Percentiles rank a stretch among this genome's conserved stretches.
Conservation (phyloP, 768 basidiomycete genomes). For the Leccinum subtestaceum region DNA sequence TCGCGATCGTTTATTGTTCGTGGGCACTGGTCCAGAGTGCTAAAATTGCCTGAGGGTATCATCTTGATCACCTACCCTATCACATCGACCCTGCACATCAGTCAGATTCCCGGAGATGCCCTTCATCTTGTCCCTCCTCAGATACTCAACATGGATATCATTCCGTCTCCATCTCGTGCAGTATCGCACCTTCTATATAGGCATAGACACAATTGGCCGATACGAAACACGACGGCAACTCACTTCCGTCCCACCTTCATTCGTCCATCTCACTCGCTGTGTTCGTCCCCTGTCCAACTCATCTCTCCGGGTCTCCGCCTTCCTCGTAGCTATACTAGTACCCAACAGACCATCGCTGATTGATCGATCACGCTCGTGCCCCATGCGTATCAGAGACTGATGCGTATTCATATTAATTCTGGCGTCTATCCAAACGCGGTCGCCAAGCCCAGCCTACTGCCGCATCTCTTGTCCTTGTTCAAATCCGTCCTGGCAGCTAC, state of each 20-base stretch:
- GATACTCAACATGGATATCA: slow-evolving; percentile 21
- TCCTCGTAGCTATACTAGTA: neutral
- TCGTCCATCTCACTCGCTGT: neutral
- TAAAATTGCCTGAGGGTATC: slow-evolving; percentile 25
- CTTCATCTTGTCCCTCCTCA: slow-evolving; percentile 22
- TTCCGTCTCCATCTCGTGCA: slow-evolving; percentile 24
- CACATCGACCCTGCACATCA: slow-evolving; percentile 36
- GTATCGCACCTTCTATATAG: slow-evolving; percentile 17
- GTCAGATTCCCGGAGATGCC: slow-evolving; percentile 30
- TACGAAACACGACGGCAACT: slow-evolving; percentile 8
- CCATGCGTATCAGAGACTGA: slow-evolving; percentile 13
- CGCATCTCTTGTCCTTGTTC: slow-evolving; percentile 13
- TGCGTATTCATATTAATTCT: slow-evolving; percentile 1
- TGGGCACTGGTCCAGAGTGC: slow-evolving; percentile 13
- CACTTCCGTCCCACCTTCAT: slow-evolving; percentile 9
- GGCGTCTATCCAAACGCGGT: slow-evolving; percentile 15
- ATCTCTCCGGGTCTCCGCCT: neutral
- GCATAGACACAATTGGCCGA: slow-evolving; percentile 20
- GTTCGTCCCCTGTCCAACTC: neutral
- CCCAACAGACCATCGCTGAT: slow-evolving; percentile 8
- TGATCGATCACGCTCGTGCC: slow-evolving; percentile 12
- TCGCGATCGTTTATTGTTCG: slow-evolving; percentile 22
- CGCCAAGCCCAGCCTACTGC: slow-evolving; percentile 25
- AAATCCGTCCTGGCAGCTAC: slow-evolving; percentile 20
- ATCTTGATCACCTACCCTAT: slow-evolving; percentile 39